phyloP scores from a whole-genome alignment of 2,329 filamentous ascomycete species.

The Trichoderma pleuroti region DNA sequence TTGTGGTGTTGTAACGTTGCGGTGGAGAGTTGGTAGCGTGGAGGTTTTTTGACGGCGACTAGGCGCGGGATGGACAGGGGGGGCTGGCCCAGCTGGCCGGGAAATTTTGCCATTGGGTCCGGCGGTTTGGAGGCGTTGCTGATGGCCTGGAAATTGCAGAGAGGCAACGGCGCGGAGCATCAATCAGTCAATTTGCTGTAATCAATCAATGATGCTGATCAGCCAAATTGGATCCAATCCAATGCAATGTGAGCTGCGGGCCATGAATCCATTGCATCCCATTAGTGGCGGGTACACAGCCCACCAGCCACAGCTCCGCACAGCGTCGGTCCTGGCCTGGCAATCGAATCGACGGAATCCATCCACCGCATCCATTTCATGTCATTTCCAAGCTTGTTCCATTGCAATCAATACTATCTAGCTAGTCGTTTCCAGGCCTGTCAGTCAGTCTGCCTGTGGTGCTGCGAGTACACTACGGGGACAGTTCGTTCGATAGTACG shows the following conservation, averaged over 20 bases:
- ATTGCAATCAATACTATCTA: not conserved
- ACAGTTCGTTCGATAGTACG: not conserved
- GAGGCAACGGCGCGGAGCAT: not conserved
- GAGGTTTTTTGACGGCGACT: conserved; percentile 18
- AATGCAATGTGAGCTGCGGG: not conserved
- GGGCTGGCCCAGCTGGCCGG: conserved; percentile 8
- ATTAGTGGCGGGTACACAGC: not conserved
- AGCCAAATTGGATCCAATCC: not conserved
- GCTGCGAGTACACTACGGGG: not conserved
- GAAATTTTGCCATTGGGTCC: conserved; percentile 19
- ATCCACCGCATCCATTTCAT: not conserved
- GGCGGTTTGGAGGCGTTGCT: not conserved
- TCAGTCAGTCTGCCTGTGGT: not conserved
- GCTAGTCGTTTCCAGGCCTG: not conserved
- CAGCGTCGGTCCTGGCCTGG: too few relatives aligned
- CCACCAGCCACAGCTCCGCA: not conserved
- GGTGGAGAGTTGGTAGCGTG: conserved; percentile 18
- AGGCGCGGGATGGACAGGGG: conserved; percentile 10
- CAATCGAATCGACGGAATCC: not conserved
- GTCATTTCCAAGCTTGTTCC: not conserved
- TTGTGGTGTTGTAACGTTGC: conserved; percentile 22
- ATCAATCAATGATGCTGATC: not conserved
- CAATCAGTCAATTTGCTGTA: not conserved
- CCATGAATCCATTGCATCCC: not conserved
- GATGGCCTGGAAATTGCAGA: not conserved